Evolutionary conservation across 1,284 basidiomycete species (phyloP), one percentile per base, ranked within the genome.

Genomic region (Paramarasmius palmivorus): DNA sequence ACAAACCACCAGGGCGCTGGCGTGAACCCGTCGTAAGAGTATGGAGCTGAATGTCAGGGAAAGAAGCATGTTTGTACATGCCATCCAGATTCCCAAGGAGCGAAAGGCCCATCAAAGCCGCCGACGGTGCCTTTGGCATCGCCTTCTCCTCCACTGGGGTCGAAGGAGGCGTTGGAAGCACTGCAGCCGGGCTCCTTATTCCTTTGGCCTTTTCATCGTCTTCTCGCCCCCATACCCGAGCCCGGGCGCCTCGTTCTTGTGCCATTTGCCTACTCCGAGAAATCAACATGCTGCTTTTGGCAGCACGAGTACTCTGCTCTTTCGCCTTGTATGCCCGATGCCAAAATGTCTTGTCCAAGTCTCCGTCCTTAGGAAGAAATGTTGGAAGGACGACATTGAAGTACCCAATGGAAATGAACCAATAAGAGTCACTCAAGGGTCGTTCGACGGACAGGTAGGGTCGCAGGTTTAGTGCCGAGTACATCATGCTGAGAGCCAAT

Each of bases 1-100:
- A 71, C 76, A 90, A 82, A 7, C 83, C 89, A 2, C 88, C 84
- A 0, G 78, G 61, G 1, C 88, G 79, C 65, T 92, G 89, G 7
- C 90, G 77, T 4, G 86, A 89, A 0, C 90, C 90, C 2, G 89
- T 92, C 20, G 88, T 92, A 22, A 92, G 73, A 14, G 82, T 83
- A 58, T 86, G 80, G 29, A 92, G 71, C 68, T 82, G 66, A 47
- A 84, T 70, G 0, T 72, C 64, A 9, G 77, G 75, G 70, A 82
- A 91, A 0, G 65, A 58, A 10, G 73, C 69, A 64, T 91, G 88
- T 57, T 83, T 80, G 71, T 92, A 93, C 20, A 86, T 86, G 3
- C 78, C 84, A 64, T 93, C 90, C 44, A 92, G 73, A 64, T 91
- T 92, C 1, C 90, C 89, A 34, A 92, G 76, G 54, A 93, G 74